phyloP scores from a whole-genome alignment of 2,329 filamentous ascomycete genomes.

The Verruconis gallopava region DNA sequence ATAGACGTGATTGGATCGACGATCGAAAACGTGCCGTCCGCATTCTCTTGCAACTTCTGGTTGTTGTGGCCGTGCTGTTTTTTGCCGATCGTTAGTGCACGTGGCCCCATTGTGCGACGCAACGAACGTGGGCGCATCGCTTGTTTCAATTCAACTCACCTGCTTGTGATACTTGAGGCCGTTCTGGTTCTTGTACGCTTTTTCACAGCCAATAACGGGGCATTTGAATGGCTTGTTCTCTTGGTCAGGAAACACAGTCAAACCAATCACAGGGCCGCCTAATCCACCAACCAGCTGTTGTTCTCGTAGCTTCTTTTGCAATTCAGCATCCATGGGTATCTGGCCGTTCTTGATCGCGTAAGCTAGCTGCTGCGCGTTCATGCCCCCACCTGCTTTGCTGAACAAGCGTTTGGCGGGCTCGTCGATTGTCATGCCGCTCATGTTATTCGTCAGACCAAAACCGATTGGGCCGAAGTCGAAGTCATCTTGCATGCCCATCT shows the following conservation, averaged over 20 bases:
- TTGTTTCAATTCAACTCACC: slow-evolving; percentile 30
- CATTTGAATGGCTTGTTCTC: slow-evolving; percentile 97
- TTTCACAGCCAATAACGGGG: slow-evolving; percentile 95
- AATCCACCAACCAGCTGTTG: slow-evolving; percentile 48
- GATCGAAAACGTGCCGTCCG: slow-evolving; percentile 94
- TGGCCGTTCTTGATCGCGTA: slow-evolving; percentile 65
- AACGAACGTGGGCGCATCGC: neutral
- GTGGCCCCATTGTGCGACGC: slow-evolving; percentile 10
- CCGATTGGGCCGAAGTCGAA: slow-evolving; percentile 5
- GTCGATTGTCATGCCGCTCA: slow-evolving; percentile 51
- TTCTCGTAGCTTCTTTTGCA: slow-evolving; percentile 52
- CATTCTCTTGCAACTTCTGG: slow-evolving; percentile 91
- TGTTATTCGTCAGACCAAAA: slow-evolving; percentile 28
- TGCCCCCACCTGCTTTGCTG: slow-evolving; percentile 63
- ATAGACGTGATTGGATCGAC: slow-evolving; percentile 91
- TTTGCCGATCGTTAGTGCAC: neutral
- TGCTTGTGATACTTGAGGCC: slow-evolving; percentile 82
- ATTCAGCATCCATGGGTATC: slow-evolving; percentile 58
- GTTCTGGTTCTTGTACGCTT: slow-evolving; percentile 99
- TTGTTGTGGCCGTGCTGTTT: slow-evolving; percentile 82
- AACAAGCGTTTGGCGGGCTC: slow-evolving; percentile 90
- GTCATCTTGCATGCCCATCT: slow-evolving; percentile 3
- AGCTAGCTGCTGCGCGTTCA: slow-evolving; percentile 51
- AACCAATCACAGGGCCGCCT: slow-evolving; percentile 27
- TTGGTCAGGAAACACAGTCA: slow-evolving; percentile 34